Evolutionary conservation across 2,329 filamentous ascomycete species (phyloP), one percentile per base, ranked within the genome.

Genomic region (Septoria linicola): DNA sequence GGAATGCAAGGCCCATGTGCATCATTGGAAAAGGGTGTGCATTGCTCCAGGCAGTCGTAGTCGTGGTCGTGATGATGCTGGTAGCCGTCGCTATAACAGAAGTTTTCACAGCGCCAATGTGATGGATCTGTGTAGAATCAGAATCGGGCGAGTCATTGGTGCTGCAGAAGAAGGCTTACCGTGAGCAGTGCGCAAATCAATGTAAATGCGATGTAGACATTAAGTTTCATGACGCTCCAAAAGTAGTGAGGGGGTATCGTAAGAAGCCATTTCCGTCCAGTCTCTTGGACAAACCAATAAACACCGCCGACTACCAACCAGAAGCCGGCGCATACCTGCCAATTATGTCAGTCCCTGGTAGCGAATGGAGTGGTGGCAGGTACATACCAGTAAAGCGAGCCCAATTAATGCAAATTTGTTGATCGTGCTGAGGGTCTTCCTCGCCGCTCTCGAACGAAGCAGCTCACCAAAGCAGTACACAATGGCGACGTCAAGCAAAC

Each of bases 401-500:
- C 60, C 66, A 23, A 64, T 47, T 19, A 58, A 51, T 21, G 55
- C 56, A 41, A 63, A 51, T 13, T 58, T 57, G 36, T 55, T 51
- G 8, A 41, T 32, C 10, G 53, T 27, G 19, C 44, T 51, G 16
- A 57, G 40, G n/a, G 49, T 20, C 7, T 46, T 53, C 14, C 52
- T 47, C 8, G 47, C 55, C n/a, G 59, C 57, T 16, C 57, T 53
- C n/a, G 50, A 35, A 31, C 53, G 44, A 8, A 59, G 30, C 7
- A 70, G 50, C 16, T 58, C 51, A 17, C 51, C 58, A 17, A 68
- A 32, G 21, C 60, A 66, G 27, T 73, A 64, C 13, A 74, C 51
- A 39, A 78, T 67, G 30, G 63, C 43, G 11, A 68, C 64, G 56
- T 80, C 77, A 16, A 78, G 52, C 6, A 70, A 23, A 1, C 70